Base-by-base conservation (phyloP, 306 rosid species). In the Quillaja saponaria region DNA sequence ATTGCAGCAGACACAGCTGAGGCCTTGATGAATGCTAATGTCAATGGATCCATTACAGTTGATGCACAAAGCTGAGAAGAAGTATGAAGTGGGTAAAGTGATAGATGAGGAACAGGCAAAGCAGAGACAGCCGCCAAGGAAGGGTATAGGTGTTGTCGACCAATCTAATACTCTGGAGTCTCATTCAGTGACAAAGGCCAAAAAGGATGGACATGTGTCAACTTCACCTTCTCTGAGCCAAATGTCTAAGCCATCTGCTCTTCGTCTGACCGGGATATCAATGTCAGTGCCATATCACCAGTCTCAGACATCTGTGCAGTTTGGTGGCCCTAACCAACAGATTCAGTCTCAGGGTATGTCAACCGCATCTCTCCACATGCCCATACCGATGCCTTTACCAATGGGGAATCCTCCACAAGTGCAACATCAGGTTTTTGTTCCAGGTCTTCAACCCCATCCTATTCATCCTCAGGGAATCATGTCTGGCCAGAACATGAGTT, bases 51-150 rank as follows among this genome's bases (percentile, higher is more conserved):
- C 95, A 34, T 63, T 87, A 50, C 91, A 81, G 78, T 52, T 71
- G 61, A 94, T 94, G 99, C 99, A 94, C 78, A 89, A 52, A 76
- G 96, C 99, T 55, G 90, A 90, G 78, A 94, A 67, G 69, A 94
- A 87, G 80, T 94, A 94, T 48, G 99, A 94, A 72, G 81, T 94
- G 56, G 97, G 97, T 61, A 85, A 81, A 54, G 87, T 78, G 61
- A 34, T 68, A 12, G 97, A 90, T 64, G 90, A 60, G 51, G 97
- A 50, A 79, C 84, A 94, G 99, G 88, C 77, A 64, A 94, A 85
- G 85, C 96, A 72, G 71, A n/a, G n/a, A n/a, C 95, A 74, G 20
- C 49, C 82, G 38, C 87, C 79, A 12, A 81, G 78, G 77, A 94
- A 86, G 66, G 96, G 82, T 76, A 64, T 58, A 21, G 79, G 61